Evolutionary conservation across 768 basidiomycete genomes (phyloP).

Genomic region (Cystofilobasidium capitatum): DNA sequence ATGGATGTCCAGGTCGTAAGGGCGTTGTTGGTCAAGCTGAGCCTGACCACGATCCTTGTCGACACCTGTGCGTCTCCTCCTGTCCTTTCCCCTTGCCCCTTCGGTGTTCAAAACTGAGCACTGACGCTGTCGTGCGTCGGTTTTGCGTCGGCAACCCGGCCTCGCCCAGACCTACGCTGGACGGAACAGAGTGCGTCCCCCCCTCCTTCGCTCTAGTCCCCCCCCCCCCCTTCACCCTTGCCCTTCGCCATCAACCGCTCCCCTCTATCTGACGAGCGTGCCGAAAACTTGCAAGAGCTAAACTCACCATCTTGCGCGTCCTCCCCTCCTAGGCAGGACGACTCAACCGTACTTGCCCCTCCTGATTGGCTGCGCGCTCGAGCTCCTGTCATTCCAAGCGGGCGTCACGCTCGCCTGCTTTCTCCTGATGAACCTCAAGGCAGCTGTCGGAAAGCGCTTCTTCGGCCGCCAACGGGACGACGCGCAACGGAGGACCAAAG

Average conservation of each 20-base stretch:
- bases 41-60: slow-evolving; percentile 4
- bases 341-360: background rate
- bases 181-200: background rate
- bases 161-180: slow-evolving; percentile 15
- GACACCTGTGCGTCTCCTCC: slow-evolving; percentile 21
- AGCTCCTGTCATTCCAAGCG: background rate
- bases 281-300: background rate
- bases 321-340: background rate
- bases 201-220: background rate
- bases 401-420: slow-evolving; percentile 1
- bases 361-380: background rate
- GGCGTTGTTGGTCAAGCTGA: background rate
- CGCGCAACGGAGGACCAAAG: background rate
- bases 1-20: background rate
- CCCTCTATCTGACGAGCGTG: no score
- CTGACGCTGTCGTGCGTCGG: no score
- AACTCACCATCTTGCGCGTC: background rate
- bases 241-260: background rate
- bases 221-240: background rate
- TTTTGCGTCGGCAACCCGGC: no score
- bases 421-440: background rate
- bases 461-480: background rate
- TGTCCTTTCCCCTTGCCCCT: no score
- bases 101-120: no score
- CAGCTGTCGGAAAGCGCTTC: background rate